phyloP scores from a whole-genome alignment of 106 monocot genomes.

The Apostasia ramifera region DNA sequence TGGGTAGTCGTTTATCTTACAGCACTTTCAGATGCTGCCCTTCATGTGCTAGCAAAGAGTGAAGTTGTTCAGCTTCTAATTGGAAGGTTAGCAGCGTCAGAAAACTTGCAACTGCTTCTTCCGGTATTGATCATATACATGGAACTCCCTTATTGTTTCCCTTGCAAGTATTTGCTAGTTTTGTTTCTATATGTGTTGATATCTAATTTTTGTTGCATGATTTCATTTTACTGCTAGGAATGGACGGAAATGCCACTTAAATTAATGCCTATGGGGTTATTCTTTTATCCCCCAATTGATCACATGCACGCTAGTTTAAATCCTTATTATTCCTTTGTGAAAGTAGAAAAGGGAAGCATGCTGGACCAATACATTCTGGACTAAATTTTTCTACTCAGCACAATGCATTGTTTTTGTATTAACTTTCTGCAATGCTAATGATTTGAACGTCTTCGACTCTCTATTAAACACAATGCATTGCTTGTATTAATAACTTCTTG shows the following conservation, averaged over 20 bases:
- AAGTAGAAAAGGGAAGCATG: no score
- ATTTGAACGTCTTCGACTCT: no score
- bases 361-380: no score
- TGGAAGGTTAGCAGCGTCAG: slow-evolving; percentile 60
- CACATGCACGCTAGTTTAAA: background rate
- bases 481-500: no score
- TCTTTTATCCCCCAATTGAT: background rate
- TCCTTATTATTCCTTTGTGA: no score
- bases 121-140: slow-evolving; percentile 39
- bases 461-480: no score
- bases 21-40: slow-evolving; percentile 71
- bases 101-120: slow-evolving; percentile 84
- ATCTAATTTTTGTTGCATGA: no score
- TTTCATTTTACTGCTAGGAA: no score
- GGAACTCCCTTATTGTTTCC: background rate
- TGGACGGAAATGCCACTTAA: background rate
- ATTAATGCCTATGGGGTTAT: background rate
- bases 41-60: slow-evolving; percentile 57
- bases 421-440: no score
- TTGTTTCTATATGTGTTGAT: background rate
- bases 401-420: no score
- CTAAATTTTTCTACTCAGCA: no score
- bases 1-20: slow-evolving; percentile 97
- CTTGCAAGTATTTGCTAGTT: background rate
- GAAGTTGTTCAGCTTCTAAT: slow-evolving; percentile 63